These are phyloP conservation scores for Beta macrorhiza DNA, from an alignment of 179 eudicot species.

Conservation along the genomic window DNA sequence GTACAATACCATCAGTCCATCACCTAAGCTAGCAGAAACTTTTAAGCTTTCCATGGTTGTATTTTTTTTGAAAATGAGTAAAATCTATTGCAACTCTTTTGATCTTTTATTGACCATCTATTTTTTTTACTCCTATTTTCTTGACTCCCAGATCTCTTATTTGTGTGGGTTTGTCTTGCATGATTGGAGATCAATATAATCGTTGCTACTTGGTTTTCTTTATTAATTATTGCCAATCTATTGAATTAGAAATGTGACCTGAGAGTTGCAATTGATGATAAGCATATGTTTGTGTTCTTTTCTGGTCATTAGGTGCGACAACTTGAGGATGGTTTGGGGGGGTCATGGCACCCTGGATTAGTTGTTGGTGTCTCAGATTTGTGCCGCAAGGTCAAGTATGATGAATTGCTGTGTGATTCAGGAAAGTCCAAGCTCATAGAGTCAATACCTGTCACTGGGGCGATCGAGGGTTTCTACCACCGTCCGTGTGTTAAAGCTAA, in stretches of 20 bases:
- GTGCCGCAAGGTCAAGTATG: conserved; percentile 38
- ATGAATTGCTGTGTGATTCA: conserved; percentile 43
- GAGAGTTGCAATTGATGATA: not conserved
- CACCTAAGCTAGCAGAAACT: not conserved
- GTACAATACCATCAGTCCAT: not conserved
- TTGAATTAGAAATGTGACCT: not conserved
- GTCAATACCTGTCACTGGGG: conserved; percentile 49
- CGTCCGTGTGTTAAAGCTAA: conserved; percentile 38
- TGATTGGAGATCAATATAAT: not conserved
- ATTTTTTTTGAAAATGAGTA: not conserved
- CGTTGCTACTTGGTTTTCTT: not conserved
- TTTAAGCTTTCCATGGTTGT: not conserved
- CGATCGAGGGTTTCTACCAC: conserved; percentile 42
- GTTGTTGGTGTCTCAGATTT: conserved; percentile 42
- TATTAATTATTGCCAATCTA: not conserved
- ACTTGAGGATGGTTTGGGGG: conserved; percentile 44
- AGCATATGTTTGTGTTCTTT: not conserved
- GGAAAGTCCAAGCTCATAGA: conserved; percentile 43
- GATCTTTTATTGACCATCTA: not conserved
- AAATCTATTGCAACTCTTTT: not conserved
- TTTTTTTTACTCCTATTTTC: not conserved
- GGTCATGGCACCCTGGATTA: conserved; percentile 48
- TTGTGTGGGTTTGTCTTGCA: not conserved
- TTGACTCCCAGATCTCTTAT: not conserved
- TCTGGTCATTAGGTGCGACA: conserved; percentile 41